Conservation (phyloP, 2,329 filamentous ascomycete species). For the Acephala macrosclerotiorum region DNA sequence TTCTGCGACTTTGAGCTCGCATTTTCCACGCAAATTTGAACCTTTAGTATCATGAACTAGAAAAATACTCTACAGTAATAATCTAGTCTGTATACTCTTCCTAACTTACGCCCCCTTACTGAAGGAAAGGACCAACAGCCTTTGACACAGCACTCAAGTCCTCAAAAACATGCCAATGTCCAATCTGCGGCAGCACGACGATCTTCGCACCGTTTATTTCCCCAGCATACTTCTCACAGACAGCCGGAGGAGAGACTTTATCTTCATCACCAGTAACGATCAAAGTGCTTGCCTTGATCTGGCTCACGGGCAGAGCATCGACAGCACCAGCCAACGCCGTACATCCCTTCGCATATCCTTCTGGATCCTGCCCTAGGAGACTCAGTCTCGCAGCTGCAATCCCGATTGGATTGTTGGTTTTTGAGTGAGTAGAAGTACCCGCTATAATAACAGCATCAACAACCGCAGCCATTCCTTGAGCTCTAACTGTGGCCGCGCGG, state of each 20-base stretch:
- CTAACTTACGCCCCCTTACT: background rate
- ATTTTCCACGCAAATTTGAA: no score
- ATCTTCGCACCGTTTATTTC: slow-evolving; percentile 43
- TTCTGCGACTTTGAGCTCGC: no score
- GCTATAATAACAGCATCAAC: slow-evolving; percentile 49
- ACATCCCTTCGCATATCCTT: slow-evolving; percentile 63
- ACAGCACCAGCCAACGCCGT: slow-evolving; percentile 53
- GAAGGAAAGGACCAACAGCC: slow-evolving; percentile 38
- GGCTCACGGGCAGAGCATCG: slow-evolving; percentile 44
- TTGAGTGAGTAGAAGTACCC: slow-evolving; percentile 48
- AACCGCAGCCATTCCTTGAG: slow-evolving; percentile 52
- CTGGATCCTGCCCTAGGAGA: slow-evolving; percentile 56
- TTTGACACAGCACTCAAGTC: slow-evolving; percentile 47
- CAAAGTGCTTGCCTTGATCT: slow-evolving; percentile 44
- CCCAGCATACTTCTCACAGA: slow-evolving; percentile 45
- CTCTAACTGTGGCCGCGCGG: slow-evolving; percentile 51
- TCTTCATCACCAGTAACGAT: slow-evolving; percentile 57
- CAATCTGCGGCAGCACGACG: slow-evolving; percentile 49
- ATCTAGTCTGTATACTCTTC: background rate
- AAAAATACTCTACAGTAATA: background rate
- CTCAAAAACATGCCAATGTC: slow-evolving; percentile 61
- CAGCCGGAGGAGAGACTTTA: slow-evolving; percentile 48
- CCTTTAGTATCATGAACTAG: no score
- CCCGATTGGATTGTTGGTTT: slow-evolving; percentile 49
- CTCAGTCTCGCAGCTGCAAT: slow-evolving; percentile 51